Base-by-base conservation (phyloP, 1,139 yeast genomes). In the Debaryomycetaceae sp. region DNA sequence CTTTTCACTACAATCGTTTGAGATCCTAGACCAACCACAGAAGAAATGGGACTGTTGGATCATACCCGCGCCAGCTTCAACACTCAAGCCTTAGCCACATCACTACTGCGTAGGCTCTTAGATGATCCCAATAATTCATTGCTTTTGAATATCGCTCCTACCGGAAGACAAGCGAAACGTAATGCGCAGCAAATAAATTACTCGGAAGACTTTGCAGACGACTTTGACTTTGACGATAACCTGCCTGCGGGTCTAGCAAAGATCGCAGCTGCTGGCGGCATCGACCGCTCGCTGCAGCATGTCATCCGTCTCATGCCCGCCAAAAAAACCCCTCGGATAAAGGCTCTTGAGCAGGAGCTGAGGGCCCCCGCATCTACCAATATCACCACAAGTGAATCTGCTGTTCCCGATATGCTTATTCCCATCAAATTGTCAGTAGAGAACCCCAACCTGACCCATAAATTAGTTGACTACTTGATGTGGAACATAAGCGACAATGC, bases 401-500 rank as follows among this genome's bases (percentile, higher is more conserved):
- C 41, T 18, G 41, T 57, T 40, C 31, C 52, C 51, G 61, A 61
- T 28, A 51, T 70, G 3, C 57, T 86, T 28, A 74, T 90, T 15
- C 98, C 99, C 2, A 77, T 90, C 20, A 73, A 85, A 37, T 55
- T 92, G 23, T 74, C 73, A 32, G 52, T 87, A 23, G 95, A 85
- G 37, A 73, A 76, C 37, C 77, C 78, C 32, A 69, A 71, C 22
- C 70, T 74, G 15, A 58, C 53, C 12, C 57, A 61, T 23, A 73
- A 81, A 34, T 64, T 87, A 16, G 76, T 73, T 14, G 99, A 90
- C 46, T 75, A 76, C 36, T 77, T 92, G 44, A 68, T 87, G 69
- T 90, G 98, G 98, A 86, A 90, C 47, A 46, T 82, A 27, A 76
- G 78, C 44, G 97, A 90, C 46, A 58, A 73, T 4, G 59, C 79